Conservation (phyloP, 495 filamentous ascomycete genomes). For the Penicillium goetzii region DNA sequence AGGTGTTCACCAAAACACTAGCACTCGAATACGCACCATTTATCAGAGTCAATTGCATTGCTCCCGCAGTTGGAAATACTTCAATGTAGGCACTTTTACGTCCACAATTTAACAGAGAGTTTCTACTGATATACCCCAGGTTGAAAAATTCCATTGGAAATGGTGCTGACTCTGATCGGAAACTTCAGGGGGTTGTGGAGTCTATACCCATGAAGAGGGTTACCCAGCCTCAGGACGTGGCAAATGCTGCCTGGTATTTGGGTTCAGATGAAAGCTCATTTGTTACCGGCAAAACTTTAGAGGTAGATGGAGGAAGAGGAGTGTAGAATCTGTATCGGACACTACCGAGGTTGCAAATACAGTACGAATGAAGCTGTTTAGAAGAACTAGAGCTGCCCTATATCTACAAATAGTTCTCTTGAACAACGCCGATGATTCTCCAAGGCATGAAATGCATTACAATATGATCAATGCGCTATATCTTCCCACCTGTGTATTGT, state of each 20-base stretch:
- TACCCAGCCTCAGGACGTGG: constrained; percentile 19
- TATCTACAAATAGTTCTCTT: too few relatives aligned
- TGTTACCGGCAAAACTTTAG: constrained; percentile 21
- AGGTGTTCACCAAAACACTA: constrained; percentile 28
- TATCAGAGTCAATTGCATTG: constrained; percentile 21
- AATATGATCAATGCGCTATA: background rate
- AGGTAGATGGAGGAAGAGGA: constrained; percentile 23
- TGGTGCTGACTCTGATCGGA: constrained; percentile 1
- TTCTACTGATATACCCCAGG: background rate
- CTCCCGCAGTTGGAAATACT: constrained; percentile 19
- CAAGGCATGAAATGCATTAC: too few relatives aligned
- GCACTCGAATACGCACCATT: constrained; percentile 27
- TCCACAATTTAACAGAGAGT: background rate
- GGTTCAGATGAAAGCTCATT: constrained; percentile 14
- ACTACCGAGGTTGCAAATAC: background rate
- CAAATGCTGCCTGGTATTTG: constrained; percentile 22
- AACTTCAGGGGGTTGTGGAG: constrained; percentile 10
- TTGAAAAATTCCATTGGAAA: constrained; percentile 8
- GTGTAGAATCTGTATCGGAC: background rate
- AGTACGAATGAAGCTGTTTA: background rate
- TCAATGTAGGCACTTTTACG: constrained; percentile 6
- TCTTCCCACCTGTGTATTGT: background rate
- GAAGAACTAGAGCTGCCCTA: background rate
- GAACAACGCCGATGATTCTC: too few relatives aligned
- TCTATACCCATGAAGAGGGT: constrained; percentile 20